These are phyloP conservation scores for Ochetophila trinervis DNA, from an alignment of 306 rosid species.

Conservation along the genomic window DNA sequence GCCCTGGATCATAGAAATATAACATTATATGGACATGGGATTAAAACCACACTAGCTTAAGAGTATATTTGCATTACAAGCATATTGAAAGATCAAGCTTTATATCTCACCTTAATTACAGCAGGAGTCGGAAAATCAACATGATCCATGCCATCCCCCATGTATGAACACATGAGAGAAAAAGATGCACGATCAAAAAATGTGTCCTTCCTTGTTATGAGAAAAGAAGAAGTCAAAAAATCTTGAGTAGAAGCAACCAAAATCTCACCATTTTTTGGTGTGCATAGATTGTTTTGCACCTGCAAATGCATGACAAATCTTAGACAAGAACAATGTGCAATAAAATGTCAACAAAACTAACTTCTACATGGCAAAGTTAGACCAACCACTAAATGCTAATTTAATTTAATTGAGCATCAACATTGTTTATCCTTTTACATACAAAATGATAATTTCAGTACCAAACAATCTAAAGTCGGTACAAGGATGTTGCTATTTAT, in stretches of 20 bases:
- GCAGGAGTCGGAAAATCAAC: conserved; percentile 94
- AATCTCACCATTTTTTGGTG: conserved; percentile 97
- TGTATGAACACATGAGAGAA: conserved; percentile 81
- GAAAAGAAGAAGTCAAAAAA: conserved; percentile 90
- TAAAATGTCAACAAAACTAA: conserved; percentile 12
- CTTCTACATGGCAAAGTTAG: too few species aligned
- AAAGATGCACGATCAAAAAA: conserved; percentile 92
- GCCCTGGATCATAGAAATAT: too few species aligned
- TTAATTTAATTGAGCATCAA: too few species aligned
- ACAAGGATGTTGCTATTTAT: not conserved
- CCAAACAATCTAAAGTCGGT: not conserved
- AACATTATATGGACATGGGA: not conserved
- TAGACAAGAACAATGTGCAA: conserved; percentile 10
- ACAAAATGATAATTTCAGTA: not conserved
- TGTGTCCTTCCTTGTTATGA: conserved; percentile 86
- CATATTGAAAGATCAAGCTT: too few species aligned
- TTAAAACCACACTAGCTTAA: not conserved
- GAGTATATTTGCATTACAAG: not conserved
- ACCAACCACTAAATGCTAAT: too few species aligned
- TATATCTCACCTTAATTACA: conserved; percentile 65
- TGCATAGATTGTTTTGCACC: conserved; percentile 97
- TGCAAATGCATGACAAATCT: conserved; percentile 35
- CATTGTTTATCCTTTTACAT: too few species aligned
- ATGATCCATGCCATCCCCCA: conserved; percentile 83
- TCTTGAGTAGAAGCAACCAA: conserved; percentile 98